These are phyloP conservation scores for Colletotrichum sp. DNA, from an alignment of 2,329 filamentous ascomycete species.

Conservation along the genomic window DNA sequence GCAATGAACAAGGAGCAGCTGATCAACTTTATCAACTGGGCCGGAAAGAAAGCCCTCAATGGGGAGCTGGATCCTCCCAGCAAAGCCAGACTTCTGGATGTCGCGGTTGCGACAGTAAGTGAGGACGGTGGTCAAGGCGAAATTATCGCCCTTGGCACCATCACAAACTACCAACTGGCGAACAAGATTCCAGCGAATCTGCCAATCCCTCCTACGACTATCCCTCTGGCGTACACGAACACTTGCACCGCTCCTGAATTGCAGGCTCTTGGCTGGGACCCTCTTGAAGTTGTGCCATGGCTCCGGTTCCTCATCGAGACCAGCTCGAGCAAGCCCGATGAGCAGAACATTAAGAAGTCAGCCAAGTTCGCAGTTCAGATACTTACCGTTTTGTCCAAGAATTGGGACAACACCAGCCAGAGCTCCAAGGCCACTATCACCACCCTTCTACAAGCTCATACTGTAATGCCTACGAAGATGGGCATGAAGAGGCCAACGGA, in stretches of 20 bases:
- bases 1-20: constrained; percentile 82
- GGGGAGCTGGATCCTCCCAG: constrained; percentile 74
- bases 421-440: constrained; percentile 70
- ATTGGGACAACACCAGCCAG: constrained; percentile 81
- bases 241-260: constrained; percentile 71
- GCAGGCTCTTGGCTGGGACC: constrained; percentile 83
- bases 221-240: constrained; percentile 85
- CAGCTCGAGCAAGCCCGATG: constrained; percentile 60
- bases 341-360: constrained; percentile 74
- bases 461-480: constrained; percentile 86
- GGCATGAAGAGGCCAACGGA: constrained; percentile 88
- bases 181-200: constrained; percentile 81
- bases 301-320: constrained; percentile 79
- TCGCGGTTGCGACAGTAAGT: constrained; percentile 75
- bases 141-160: constrained; percentile 78
- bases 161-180: constrained; percentile 77
- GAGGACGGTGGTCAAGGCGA: constrained; percentile 65
- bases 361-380: constrained; percentile 78
- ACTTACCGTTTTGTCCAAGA: constrained; percentile 81
- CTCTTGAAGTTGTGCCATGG: constrained; percentile 87
- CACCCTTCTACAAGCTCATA: constrained; percentile 67
- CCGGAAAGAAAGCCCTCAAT: constrained; percentile 72
- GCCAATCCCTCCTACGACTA: constrained; percentile 80
- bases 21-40: constrained; percentile 84
- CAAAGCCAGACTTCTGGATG: constrained; percentile 75